These are phyloP conservation scores for Amphibolis antarctica DNA, from an alignment of 106 monocot genomes.

Conservation along the genomic window DNA sequence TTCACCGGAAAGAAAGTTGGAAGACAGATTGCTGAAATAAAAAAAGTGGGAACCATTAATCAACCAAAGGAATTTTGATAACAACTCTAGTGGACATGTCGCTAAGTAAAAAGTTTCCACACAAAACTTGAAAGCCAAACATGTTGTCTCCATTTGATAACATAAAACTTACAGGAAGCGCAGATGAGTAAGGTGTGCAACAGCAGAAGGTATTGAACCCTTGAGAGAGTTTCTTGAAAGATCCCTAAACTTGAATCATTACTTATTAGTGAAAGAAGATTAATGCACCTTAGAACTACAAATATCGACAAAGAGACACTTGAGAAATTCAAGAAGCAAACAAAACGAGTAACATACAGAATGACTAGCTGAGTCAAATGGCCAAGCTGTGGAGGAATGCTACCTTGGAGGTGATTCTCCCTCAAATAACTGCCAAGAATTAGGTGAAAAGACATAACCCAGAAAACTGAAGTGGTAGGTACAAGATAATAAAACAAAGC, in stretches of 20 bases:
- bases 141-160: background rate
- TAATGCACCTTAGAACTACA: background rate
- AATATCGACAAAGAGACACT: background rate
- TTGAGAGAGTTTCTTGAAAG: conserved; percentile 79
- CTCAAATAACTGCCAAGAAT: conserved; percentile 52
- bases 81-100: background rate
- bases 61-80: background rate
- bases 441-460: background rate
- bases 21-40: conserved; percentile 66
- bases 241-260: conserved; percentile 41
- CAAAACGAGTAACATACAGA: conserved; percentile 34
- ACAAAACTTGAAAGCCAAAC: background rate
- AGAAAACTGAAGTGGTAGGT: background rate
- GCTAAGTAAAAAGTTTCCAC: background rate
- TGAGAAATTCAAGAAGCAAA: background rate
- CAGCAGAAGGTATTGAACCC: conserved; percentile 72
- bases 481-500: background rate
- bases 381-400: conserved; percentile 72
- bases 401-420: conserved; percentile 80
- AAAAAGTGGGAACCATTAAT: background rate
- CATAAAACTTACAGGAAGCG: conserved; percentile 62
- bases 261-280: background rate
- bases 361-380: conserved; percentile 58
- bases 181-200: conserved; percentile 47
- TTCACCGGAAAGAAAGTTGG: conserved; percentile 95